Percentiles rank a stretch among this genome's conserved stretches.
phyloP scores from a whole-genome alignment of 2,329 filamentous ascomycete genomes.

The Stachybotrys echinatus region DNA sequence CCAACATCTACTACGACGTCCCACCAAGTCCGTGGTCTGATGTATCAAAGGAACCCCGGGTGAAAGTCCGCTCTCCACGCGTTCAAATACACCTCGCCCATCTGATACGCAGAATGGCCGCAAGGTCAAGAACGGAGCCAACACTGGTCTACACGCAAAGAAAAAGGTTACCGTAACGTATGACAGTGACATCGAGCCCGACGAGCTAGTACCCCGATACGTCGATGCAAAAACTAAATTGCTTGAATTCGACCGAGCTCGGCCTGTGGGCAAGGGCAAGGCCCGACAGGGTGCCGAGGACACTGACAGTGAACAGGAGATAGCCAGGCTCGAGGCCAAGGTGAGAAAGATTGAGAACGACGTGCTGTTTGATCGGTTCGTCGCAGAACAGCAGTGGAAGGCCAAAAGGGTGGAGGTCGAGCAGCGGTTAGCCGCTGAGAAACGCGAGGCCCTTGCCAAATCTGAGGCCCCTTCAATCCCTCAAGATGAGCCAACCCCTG shows the following conservation, averaged over 20 bases:
- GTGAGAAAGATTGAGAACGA: conserved; percentile 73
- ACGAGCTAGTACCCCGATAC: conserved; percentile 71
- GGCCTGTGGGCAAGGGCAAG: conserved; percentile 11
- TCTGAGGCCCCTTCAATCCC: conserved; percentile 10
- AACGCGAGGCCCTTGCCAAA: conserved; percentile 25
- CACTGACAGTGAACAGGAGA: conserved; percentile 35
- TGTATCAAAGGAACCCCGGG: conserved; percentile 36
- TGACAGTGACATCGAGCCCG: conserved; percentile 69
- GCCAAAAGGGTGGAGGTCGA: conserved; percentile 53
- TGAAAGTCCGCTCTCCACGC: conserved; percentile 45
- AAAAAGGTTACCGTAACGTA: conserved; percentile 46
- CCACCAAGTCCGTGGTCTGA: conserved; percentile 14
- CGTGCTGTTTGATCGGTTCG: conserved; percentile 64
- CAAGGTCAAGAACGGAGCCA: conserved; percentile 27
- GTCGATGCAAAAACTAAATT: conserved; percentile 66
- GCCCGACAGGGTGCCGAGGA: conserved; percentile 11
- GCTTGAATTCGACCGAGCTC: conserved; percentile 52
- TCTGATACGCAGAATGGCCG: conserved; percentile 16
- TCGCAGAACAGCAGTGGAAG: conserved; percentile 63
- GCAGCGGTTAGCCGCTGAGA: conserved; percentile 51
- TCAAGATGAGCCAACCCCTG: conserved; percentile 11
- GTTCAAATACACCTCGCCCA: conserved; percentile 42
- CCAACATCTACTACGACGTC: not conserved
- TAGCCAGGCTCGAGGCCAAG: conserved; percentile 66
- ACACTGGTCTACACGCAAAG: conserved; percentile 17